Evolutionary conservation across 2,329 filamentous ascomycete species (phyloP).

Genomic region (Colletotrichum sp.): DNA sequence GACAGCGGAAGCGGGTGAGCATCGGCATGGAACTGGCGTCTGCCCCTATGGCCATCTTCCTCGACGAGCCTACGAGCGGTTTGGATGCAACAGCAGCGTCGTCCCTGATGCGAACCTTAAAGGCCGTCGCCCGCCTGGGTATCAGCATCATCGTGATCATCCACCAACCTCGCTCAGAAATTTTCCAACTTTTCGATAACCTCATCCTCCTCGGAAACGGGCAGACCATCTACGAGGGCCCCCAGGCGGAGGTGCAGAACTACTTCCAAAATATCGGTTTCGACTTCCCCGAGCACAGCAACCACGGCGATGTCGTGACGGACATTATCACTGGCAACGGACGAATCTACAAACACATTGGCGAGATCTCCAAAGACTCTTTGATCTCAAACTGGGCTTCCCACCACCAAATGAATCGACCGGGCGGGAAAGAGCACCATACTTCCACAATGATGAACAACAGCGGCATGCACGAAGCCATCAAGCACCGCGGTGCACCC

Average conservation of each 20-base stretch:
- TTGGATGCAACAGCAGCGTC: slow-evolving; percentile 60
- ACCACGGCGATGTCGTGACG: slow-evolving; percentile 63
- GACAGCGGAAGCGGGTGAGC: slow-evolving; percentile 62
- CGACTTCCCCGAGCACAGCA: slow-evolving; percentile 52
- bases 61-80: slow-evolving; percentile 59
- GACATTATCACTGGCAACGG: slow-evolving; percentile 67
- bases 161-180: slow-evolving; percentile 64
- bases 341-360: slow-evolving; percentile 49
- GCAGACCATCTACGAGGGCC: slow-evolving; percentile 59
- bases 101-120: slow-evolving; percentile 60
- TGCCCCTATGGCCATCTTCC: slow-evolving; percentile 59
- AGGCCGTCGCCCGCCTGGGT: slow-evolving; percentile 57
- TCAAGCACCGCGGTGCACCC: slow-evolving; percentile 55
- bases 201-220: slow-evolving; percentile 61
- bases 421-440: slow-evolving; percentile 26
- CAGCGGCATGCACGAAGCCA: slow-evolving; percentile 45
- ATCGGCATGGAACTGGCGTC: slow-evolving; percentile 65
- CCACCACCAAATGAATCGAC: slow-evolving; percentile 31
- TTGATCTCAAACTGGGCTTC: slow-evolving; percentile 54
- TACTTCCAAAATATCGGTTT: slow-evolving; percentile 62
- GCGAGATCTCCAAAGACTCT: slow-evolving; percentile 51
- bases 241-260: slow-evolving; percentile 42
- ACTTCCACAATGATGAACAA: slow-evolving; percentile 40
- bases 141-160: slow-evolving; percentile 65
- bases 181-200: slow-evolving; percentile 62